Base-by-base conservation (phyloP, 1,284 basidiomycete genomes). In the Xerocomus amazonicus region DNA sequence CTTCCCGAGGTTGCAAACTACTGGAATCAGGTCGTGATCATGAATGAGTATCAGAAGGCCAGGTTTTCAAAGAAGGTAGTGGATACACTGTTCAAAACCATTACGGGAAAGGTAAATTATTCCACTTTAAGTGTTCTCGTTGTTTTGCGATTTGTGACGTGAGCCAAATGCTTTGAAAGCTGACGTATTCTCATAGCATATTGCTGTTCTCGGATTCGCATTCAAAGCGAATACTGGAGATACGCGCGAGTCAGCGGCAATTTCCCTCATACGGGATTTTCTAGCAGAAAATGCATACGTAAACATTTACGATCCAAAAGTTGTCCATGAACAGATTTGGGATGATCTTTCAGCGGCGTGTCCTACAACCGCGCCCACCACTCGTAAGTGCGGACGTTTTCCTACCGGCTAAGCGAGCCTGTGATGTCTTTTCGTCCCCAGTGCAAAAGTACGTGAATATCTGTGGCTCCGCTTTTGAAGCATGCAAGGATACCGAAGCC, bases 171-270 rank as follows among this genome's bases (percentile, higher is more conserved):
- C 19, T 4, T 8, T 10, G 23, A 28, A 14, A 9, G 10, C 38
- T 40, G 9, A 53, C 32, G 6, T 33, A 23, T 49, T 31, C 31
- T 29, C 47, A 31, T 67, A 99, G 91, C 87, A 86, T 66, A 94
- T 99, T 62, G 92, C 96, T 40, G 88, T 99, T 40, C 86, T 99
- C 44, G 97, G 96, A 16, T 97, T 96, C 66, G 92, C 92, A 6
- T 95, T 94, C 83, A 95, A 95, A 77, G 92, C 92, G 43, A 93
- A 97, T 71, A 97, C 94, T 19, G 94, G 94, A 57, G 94, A 97
- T 70, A 97, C 93, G 47, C 92, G 97, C 69, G 96, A 98, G 76
- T 95, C 93, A 8, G 87, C 96, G n/a, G 84, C 96, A 19, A 97
- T 98, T 72, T 89, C 92, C 17, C 83, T 99, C 58, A 88, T 95